Percentiles rank a stretch among this genome's conserved stretches.
These are phyloP conservation scores for Capronia epimyces DNA, from an alignment of 2,329 filamentous ascomycete genomes.

Conservation along the genomic window DNA sequence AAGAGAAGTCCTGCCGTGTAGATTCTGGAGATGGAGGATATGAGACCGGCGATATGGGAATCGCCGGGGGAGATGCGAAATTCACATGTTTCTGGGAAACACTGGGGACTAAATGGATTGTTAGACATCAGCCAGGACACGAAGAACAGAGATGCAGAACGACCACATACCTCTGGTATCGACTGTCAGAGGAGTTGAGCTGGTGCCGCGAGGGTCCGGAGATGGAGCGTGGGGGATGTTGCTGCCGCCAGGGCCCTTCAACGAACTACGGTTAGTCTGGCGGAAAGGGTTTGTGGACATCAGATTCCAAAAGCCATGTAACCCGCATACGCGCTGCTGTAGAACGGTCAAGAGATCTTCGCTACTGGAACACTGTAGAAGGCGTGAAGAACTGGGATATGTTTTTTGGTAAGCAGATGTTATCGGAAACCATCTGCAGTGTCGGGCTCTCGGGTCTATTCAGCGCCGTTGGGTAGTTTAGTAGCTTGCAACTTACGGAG, in stretches of 20 bases:
- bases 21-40: slow-evolving; percentile 29
- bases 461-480: not conserved
- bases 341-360: slow-evolving; percentile 1
- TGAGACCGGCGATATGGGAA: slow-evolving; percentile 27
- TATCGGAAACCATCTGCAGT: not conserved
- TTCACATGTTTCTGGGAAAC: slow-evolving; percentile 26
- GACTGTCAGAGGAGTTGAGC: slow-evolving; percentile 19
- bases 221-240: slow-evolving; percentile 23
- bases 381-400: not conserved
- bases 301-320: slow-evolving; percentile 41
- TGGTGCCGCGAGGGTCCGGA: slow-evolving; percentile 23
- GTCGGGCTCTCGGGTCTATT: not conserved
- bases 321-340: slow-evolving; percentile 21
- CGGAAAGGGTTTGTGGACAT: slow-evolving; percentile 45
- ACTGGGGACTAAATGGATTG: slow-evolving; percentile 10
- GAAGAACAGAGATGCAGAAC: not conserved
- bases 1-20: slow-evolving; percentile 23
- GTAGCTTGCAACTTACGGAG: too few relatives aligned
- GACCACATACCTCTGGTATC: slow-evolving; percentile 25
- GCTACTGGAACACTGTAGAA: not conserved
- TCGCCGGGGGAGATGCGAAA: slow-evolving; percentile 26
- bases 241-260: slow-evolving; percentile 33
- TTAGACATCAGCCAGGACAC: not conserved
- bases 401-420: not conserved
- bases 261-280: slow-evolving; percentile 33